Percentiles rank a stretch among this genome's conserved stretches.
Conservation (phyloP, 768 basidiomycete genomes). For the Chalciporus sphaerocephalus region DNA sequence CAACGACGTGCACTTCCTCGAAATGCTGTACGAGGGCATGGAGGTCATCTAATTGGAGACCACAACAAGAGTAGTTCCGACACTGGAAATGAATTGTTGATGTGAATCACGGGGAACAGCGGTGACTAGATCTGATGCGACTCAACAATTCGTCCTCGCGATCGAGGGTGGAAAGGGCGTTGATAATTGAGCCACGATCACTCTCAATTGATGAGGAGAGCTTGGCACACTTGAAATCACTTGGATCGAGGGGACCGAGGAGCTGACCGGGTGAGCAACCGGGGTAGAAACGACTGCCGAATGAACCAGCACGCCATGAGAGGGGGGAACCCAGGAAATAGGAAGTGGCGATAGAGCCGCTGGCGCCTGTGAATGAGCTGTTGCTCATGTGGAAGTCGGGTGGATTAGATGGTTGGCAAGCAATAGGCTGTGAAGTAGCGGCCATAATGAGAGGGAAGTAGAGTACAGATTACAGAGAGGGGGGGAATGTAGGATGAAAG, state of each 20-base stretch:
- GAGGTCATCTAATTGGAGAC: conserved; percentile 67
- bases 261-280: conserved; percentile 61
- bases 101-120: neutral
- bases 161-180: conserved; percentile 63
- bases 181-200: conserved; percentile 56
- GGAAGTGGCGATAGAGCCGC: conserved; percentile 54
- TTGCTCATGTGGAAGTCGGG: conserved; percentile 35
- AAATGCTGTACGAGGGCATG: conserved; percentile 90
- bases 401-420: conserved; percentile 30
- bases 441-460: conserved; percentile 27
- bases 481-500: neutral
- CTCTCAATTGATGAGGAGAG: conserved; percentile 54
- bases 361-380: conserved; percentile 47
- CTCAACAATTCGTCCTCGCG: conserved; percentile 70
- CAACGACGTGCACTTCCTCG: conserved; percentile 83
- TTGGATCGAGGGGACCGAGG: conserved; percentile 54
- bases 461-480: conserved; percentile 2
- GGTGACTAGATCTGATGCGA: conserved; percentile 4
- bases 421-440: conserved; percentile 42
- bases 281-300: conserved; percentile 58
- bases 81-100: conserved; percentile 41
- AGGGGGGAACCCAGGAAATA: conserved; percentile 72
- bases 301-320: conserved; percentile 67
- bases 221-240: conserved; percentile 45
- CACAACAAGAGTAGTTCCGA: conserved; percentile 89